phyloP scores from a whole-genome alignment of 345 rosid genomes.

The Schrenkiella parvula region DNA sequence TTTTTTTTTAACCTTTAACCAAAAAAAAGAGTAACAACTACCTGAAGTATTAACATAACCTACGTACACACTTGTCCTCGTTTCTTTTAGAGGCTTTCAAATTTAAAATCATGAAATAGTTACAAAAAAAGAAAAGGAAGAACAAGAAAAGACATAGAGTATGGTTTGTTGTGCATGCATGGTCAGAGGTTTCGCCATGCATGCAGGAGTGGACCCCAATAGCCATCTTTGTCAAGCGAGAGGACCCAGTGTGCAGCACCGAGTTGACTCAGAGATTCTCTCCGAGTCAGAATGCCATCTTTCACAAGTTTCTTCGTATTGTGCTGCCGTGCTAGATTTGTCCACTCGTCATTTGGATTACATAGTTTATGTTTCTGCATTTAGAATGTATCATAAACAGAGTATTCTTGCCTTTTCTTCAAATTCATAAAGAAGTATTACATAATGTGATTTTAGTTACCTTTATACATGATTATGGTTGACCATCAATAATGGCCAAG shows the following conservation, averaged over 20 bases:
- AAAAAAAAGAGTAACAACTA: neutral
- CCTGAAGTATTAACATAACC: neutral
- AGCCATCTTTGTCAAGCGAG: conserved; percentile 21
- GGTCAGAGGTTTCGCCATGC: conserved; percentile 21
- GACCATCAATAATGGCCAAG: conserved; percentile 32
- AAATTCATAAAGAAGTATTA: neutral
- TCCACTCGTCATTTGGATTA: neutral
- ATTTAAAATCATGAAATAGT: neutral
- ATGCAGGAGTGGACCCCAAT: conserved; percentile 31
- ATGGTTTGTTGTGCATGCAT: conserved; percentile 29
- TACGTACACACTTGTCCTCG: neutral
- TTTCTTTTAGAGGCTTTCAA: neutral
- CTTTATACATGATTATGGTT: conserved; percentile 32
- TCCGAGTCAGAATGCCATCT: conserved; percentile 32
- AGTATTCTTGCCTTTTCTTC: neutral
- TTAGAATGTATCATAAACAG: conserved; percentile 3
- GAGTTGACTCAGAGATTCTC: conserved; percentile 28
- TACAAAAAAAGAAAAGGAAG: neutral
- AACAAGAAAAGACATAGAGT: conserved; percentile 21
- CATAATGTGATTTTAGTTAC: neutral
- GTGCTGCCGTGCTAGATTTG: neutral
- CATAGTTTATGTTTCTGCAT: conserved; percentile 1
- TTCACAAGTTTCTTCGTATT: neutral
- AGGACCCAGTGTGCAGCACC: conserved; percentile 6
- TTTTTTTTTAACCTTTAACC: neutral